These are phyloP conservation scores for Marasmius tenuissimus DNA, from an alignment of 1,284 basidiomycete genomes.

Conservation along the genomic window DNA sequence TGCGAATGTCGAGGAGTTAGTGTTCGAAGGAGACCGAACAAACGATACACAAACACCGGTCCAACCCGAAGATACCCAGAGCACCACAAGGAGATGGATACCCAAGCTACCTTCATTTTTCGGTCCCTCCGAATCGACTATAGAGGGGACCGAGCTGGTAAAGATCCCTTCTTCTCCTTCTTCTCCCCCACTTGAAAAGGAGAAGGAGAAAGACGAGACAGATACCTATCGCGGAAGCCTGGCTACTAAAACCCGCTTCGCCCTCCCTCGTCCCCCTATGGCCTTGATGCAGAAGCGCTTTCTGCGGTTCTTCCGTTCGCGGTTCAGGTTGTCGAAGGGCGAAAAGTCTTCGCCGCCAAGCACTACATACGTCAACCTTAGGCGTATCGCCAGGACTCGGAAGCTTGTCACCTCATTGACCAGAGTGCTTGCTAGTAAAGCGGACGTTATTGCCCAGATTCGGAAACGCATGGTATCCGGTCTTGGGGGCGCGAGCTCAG, in stretches of 20 bases:
- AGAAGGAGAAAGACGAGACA: conserved; percentile 10
- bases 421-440: conserved; percentile 79
- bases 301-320: conserved; percentile 23
- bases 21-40: conserved; percentile 40
- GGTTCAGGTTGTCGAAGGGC: conserved; percentile 3
- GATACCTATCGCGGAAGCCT: conserved; percentile 4
- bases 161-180: too few species aligned
- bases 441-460: conserved; percentile 80
- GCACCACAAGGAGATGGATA: neutral
- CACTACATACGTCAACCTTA: conserved; percentile 44
- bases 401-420: conserved; percentile 82
- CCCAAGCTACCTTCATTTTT: neutral
- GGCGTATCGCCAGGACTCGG: conserved; percentile 81
- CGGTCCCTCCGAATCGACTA: neutral
- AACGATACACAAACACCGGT: neutral
- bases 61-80: neutral
- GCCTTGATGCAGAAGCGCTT: conserved; percentile 31
- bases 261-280: conserved; percentile 29
- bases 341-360: conserved; percentile 19
- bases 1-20: conserved; percentile 73
- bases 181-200: too few species aligned
- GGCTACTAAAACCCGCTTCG: conserved; percentile 30
- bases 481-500: conserved; percentile 36
- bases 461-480: conserved; percentile 67
- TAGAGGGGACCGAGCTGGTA: too few species aligned